Base-by-base conservation (phyloP, 2,329 filamentous ascomycete genomes). In the Pseudogymnoascus destructans region DNA sequence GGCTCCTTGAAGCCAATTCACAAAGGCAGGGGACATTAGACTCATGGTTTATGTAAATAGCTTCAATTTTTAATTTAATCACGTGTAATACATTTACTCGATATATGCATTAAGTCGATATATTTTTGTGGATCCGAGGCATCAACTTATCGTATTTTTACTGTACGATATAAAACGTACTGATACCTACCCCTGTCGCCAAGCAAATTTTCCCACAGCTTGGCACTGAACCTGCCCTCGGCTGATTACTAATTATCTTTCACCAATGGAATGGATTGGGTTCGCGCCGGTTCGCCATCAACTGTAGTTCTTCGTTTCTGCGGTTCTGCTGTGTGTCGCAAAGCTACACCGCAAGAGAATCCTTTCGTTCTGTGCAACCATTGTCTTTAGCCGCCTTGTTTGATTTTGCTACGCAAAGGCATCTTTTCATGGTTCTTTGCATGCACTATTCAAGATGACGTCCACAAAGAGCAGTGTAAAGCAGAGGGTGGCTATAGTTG, bases 401-500 rank as follows among this genome's bases (percentile, higher is more conserved):
- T 30, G n/a, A 52, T 52, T 17, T 57, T 30, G 56, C 15, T 40
- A 13, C 35, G 17, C 35, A 35, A 40, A 19, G 30, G n/a, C 35
- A 13, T 23, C 19, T 5, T 57, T 57, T 30, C 54, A 57, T 57
- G n/a, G 9, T 13, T 35, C 32, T 13, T 56, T 56, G 54, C 54
- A 30, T 57, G 35, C 35, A 36, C 35, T n/a, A 33, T 5, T 19
- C 21, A 52, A 58, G 23, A 58, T 58, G 57, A 11, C 38, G 25
- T 11, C 46, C 36, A 27, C 36, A 58, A 58, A 54, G 57, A 58
- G 38, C 57, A 54, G 32, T 23, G 57, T 11, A n/a, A 23, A 58
- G 57, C 58, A 65, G 57, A 63, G 66, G 27, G 74, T 77, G 23
- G 75, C 74, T 40, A 66, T 78, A 32, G 67, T 78, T 25, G 75